Base-by-base conservation (phyloP, 768 basidiomycete genomes). In the Epithele typhae region DNA sequence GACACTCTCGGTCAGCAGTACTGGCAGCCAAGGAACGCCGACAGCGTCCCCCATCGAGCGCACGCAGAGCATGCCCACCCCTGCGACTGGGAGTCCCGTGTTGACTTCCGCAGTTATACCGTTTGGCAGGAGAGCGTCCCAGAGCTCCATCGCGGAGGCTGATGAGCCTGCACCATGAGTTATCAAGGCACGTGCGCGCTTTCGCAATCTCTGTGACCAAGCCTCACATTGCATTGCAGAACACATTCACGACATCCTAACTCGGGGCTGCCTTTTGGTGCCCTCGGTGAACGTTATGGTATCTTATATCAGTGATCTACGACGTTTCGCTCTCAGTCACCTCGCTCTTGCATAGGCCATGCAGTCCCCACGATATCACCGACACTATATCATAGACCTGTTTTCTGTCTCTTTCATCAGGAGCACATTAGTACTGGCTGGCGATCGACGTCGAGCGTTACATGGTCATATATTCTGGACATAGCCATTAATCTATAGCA, bases 91-190 rank as follows among this genome's bases (percentile, higher is more conserved):
- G 4, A 54, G 52, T 25, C 56, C 52, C 1, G 36, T 42, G 3
- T 51, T 49, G n/a, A 48, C 50, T 5, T 35, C 47, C 2, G 44
- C 45, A 8, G 41, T 49, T 19, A 38, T 43, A 15, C 22, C 33
- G 24, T 45, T 57, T 1, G 49, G 46, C 9, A 38, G 56, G 47
- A 52, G 49, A 17, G 39, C 52, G 9, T 53, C 55, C 14, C 34
- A 42, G 8, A 46, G 48, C 15, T 56, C 55, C 6, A 30, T 53
- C 18, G 43, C 38, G 25, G 56, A 52, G 6, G 34, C 49, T 3
- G 40, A 51, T n/a, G 44, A 49, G 18, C 19, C 42, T 11, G n/a
- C 32, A 5, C 15, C 42, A 17, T 43, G 23, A 43, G n/a, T 18
- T 25, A 30, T 42, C 17, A 30, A 30, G 9, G 17, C 9, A 12